Conservation (phyloP, 345 rosid genomes). For the Pistacia vera region DNA sequence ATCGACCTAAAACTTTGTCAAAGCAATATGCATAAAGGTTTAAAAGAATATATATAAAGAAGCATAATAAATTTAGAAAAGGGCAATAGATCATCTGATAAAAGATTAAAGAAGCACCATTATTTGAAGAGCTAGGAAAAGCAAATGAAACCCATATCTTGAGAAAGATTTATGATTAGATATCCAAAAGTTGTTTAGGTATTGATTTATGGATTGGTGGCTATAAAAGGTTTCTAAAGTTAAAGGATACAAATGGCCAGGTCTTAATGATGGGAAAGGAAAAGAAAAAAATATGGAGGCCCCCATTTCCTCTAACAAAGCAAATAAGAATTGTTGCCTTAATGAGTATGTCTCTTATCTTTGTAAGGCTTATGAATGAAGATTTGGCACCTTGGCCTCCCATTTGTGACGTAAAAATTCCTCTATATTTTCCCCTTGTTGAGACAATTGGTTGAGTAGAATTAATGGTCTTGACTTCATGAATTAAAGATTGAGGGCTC, state of each 20-base stretch:
- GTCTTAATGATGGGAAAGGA: slow-evolving; percentile 19
- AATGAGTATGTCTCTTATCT: slow-evolving; percentile 38
- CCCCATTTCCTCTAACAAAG: slow-evolving; percentile 24
- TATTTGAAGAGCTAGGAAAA: slow-evolving; percentile 25
- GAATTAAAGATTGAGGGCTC: slow-evolving; percentile 19
- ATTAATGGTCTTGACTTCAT: neutral
- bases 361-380: slow-evolving; percentile 25
- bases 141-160: slow-evolving; percentile 24
- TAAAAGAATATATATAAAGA: slow-evolving; percentile 7
- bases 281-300: slow-evolving; percentile 7
- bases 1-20: slow-evolving; percentile 12
- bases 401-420: slow-evolving; percentile 1
- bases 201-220: slow-evolving; percentile 23
- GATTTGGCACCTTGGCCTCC: slow-evolving; percentile 16
- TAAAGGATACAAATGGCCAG: slow-evolving; percentile 21
- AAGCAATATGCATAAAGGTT: slow-evolving; percentile 19
- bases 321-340: slow-evolving; percentile 26
- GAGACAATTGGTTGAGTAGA: slow-evolving; percentile 16
- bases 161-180: slow-evolving; percentile 34
- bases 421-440: neutral
- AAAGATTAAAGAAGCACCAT: slow-evolving; percentile 21
- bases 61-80: slow-evolving; percentile 8
- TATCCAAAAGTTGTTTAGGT: slow-evolving; percentile 26
- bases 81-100: slow-evolving; percentile 6
- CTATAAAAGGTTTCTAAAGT: slow-evolving; percentile 35